phyloP scores from a whole-genome alignment of 345 rosid species.

The Citrus medica region DNA sequence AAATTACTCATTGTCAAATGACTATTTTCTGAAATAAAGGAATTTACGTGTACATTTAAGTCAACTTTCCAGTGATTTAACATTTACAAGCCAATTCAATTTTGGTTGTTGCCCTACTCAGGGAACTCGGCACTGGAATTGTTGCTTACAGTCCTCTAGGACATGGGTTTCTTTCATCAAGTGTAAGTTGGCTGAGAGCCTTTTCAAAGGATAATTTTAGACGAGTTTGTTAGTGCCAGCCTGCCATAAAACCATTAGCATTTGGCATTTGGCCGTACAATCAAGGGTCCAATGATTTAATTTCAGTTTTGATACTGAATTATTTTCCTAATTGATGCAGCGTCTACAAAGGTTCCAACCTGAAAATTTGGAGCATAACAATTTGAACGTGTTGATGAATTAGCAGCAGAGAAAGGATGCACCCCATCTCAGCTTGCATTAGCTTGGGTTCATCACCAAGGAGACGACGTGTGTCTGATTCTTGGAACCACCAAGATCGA shows the following conservation, averaged over 20 bases:
- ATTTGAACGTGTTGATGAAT: constrained; percentile 38
- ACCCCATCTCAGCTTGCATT: constrained; percentile 62
- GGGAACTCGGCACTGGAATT: constrained; percentile 71
- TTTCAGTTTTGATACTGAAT: neutral
- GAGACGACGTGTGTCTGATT: constrained; percentile 58
- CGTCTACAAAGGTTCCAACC: constrained; percentile 49
- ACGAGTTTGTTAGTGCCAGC: constrained; percentile 27
- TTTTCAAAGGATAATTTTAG: constrained; percentile 33
- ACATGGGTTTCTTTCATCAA: constrained; percentile 54
- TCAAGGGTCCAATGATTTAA: neutral
- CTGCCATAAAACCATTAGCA: neutral
- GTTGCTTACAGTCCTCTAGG: constrained; percentile 65
- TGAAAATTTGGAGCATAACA: constrained; percentile 54
- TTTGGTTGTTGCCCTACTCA: neutral
- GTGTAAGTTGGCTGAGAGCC: constrained; percentile 45
- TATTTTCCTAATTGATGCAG: constrained; percentile 20
- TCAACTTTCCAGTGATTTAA: too few species aligned
- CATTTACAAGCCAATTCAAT: neutral
- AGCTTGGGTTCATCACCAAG: constrained; percentile 65
- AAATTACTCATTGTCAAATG: too few species aligned
- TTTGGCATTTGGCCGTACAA: neutral
- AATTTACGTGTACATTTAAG: too few species aligned
- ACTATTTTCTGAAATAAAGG: too few species aligned
- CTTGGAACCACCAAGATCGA: constrained; percentile 57
- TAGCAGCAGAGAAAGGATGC: constrained; percentile 50